A percentile compares a stretch with the other conserved stretches of the same genome.
Evolutionary conservation across 2,329 filamentous ascomycete genomes (phyloP).

Genomic region (Knoxdaviesia proteae): DNA sequence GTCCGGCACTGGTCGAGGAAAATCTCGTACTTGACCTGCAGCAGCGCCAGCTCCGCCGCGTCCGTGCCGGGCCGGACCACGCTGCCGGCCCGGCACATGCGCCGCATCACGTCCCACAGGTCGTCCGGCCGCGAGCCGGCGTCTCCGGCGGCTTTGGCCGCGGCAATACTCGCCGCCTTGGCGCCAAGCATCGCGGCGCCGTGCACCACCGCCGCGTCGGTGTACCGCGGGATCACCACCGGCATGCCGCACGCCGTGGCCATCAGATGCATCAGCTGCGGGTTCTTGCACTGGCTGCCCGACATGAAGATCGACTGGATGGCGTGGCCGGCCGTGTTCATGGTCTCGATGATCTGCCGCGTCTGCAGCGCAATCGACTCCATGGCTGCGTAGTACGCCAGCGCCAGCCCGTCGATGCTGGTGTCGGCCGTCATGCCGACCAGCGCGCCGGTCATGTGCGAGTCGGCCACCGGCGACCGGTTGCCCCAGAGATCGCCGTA

Average conservation of each 20-base stretch:
- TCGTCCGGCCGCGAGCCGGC: constrained; percentile 53
- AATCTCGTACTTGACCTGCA: constrained; percentile 83
- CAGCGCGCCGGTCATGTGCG: constrained; percentile 78
- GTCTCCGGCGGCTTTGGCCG: constrained; percentile 33
- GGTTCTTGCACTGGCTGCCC: constrained; percentile 91
- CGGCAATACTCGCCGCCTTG: constrained; percentile 56
- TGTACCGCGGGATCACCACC: constrained; percentile 80
- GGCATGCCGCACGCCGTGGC: constrained; percentile 83
- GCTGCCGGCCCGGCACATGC: constrained; percentile 85
- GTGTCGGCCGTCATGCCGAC: constrained; percentile 77
- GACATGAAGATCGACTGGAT: constrained; percentile 97
- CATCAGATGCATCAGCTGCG: constrained; percentile 75
- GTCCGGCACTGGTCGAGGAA: constrained; percentile 81
- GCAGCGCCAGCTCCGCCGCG: constrained; percentile 51
- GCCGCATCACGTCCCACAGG: constrained; percentile 92
- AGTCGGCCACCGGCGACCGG: constrained; percentile 77
- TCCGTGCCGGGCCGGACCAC: constrained; percentile 58
- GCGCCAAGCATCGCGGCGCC: constrained; percentile 97
- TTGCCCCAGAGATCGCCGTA: constrained; percentile 97
- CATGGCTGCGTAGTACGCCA: constrained; percentile 90
- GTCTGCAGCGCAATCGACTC: constrained; percentile 98
- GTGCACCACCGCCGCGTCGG: constrained; percentile 87
- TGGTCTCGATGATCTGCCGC: constrained; percentile 78
- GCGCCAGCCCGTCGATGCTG: constrained; percentile 64
- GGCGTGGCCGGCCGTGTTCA: constrained; percentile 76